phyloP scores from a whole-genome alignment of 495 filamentous ascomycete genomes.

The Antarctomyces pellizariae region DNA sequence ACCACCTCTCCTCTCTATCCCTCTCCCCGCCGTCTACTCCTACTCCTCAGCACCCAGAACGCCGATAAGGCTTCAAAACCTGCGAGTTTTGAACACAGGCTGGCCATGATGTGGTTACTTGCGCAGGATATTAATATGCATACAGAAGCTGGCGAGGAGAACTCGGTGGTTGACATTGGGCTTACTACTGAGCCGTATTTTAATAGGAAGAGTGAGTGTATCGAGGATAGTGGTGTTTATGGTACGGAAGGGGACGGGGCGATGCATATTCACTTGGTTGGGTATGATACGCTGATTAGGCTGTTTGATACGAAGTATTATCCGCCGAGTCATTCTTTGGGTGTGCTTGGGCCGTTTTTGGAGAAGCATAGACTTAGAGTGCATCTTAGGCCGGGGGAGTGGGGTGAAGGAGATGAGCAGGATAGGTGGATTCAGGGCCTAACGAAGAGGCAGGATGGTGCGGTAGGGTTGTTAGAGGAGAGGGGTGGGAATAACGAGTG shows the following conservation, averaged over 20 bases:
- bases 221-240: conserved; percentile 31
- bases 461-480: conserved; percentile 18
- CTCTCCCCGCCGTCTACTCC: conserved; percentile 39
- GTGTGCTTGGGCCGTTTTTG: conserved; percentile 44
- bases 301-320: conserved; percentile 79
- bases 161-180: conserved; percentile 44
- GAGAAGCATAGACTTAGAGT: conserved; percentile 43
- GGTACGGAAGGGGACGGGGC: conserved; percentile 14
- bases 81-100: conserved; percentile 54
- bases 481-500: conserved; percentile 41
- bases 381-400: conserved; percentile 39
- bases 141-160: too few relatives aligned
- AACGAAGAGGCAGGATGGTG: conserved; percentile 21
- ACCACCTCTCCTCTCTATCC: conserved; percentile 4
- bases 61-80: conserved; percentile 80
- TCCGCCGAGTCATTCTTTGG: conserved; percentile 25
- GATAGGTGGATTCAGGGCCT: conserved; percentile 29
- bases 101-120: conserved; percentile 73
- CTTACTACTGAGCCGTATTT: conserved; percentile 71
- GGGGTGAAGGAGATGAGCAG: conserved; percentile 38
- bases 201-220: conserved; percentile 53
- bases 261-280: conserved; percentile 58
- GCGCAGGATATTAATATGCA: conserved; percentile 45
- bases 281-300: conserved; percentile 72
- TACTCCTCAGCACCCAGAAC: conserved; percentile 76